Evolutionary conservation across 2,329 filamentous ascomycete genomes (phyloP), one percentile per base, ranked within the genome.

Genomic region (Penicillium frequentans): DNA sequence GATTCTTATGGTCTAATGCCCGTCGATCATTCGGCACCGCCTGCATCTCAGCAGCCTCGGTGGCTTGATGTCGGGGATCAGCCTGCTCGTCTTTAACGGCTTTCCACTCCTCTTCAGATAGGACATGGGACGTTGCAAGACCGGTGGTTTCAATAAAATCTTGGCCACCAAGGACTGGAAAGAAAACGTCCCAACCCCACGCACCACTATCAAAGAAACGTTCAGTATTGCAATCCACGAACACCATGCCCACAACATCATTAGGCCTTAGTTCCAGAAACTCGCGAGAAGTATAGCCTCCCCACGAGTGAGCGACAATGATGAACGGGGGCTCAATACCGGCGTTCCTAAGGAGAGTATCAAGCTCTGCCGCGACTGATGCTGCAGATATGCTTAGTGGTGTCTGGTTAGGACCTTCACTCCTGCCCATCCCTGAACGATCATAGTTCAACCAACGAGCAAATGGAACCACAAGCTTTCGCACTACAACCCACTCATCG

Each of bases 371-470:
- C 43, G 61, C 59, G 52, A 63, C 60, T 46, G 56, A 56, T 49
- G 47, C 56, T 49, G 61, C 61, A 26, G 52, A 54, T 54, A 63
- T 54, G 47, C 49, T 45, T 47, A 24, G 4, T 52, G 57, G 51
- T 26, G 49, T 52, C 7, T 56, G 46, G 21, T 55, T 31, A 13
- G 59, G 56, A 49, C 52, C 52, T 58, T 58, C 56, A 54, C 67
- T 69, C 16, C 55, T 60, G 10, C 61, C 66, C 33, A 64, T 56
- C 4, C 66, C 67, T 19, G 64, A 57, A 19, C 65, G 64, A 54
- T 69, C 65, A 26, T 70, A 70, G 33, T 57, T 54, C 5, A 68
- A 42, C 24, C 57, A 61, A 16, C 65, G 59, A 48, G 57, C 60
- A 54, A 67, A 63, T 11, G 57, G 61, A 27, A 57, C 21, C 16